Evolutionary conservation across 169 alveolate genomes (phyloP).

Genomic region (Plasmodium relictum): DNA sequence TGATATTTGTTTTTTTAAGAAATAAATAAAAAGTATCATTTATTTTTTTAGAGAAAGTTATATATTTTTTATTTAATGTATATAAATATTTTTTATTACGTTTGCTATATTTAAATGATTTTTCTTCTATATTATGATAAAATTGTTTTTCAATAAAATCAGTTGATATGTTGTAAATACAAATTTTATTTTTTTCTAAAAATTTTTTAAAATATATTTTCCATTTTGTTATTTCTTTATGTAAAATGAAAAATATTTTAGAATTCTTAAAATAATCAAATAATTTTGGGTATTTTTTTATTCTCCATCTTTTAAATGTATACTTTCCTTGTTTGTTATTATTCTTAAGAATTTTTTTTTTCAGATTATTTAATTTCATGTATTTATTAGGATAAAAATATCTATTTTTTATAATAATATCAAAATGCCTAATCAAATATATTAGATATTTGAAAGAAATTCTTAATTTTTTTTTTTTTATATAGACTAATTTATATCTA

Average conservation of each 20-base stretch:
- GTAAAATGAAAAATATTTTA: slow-evolving; percentile 14
- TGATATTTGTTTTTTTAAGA: slow-evolving; percentile 15
- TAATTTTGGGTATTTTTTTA: not conserved
- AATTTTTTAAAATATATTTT: slow-evolving; percentile 15
- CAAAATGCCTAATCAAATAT: slow-evolving; percentile 1
- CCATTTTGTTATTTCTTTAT: slow-evolving; percentile 7
- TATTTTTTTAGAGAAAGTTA: slow-evolving; percentile 14
- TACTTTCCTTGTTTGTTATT: not conserved
- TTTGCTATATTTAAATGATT: not conserved
- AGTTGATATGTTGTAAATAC: slow-evolving; percentile 20
- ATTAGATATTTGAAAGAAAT: slow-evolving; percentile 23
- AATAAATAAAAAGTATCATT: not conserved
- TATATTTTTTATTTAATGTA: slow-evolving; percentile 15
- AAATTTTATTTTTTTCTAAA: slow-evolving; percentile 5
- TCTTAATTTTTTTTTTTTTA: not conserved
- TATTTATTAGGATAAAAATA: not conserved
- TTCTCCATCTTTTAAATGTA: not conserved
- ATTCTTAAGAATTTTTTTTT: not conserved
- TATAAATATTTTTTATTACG: not conserved
- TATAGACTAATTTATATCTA: not conserved
- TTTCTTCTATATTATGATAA: not conserved
- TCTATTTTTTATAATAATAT: not conserved
- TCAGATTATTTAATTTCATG: not conserved
- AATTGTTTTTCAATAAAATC: slow-evolving; percentile 57
- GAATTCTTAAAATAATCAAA: not conserved